These are phyloP conservation scores for Aureobasidium mangrovei DNA, from an alignment of 2,329 filamentous ascomycete genomes.

Conservation along the genomic window DNA sequence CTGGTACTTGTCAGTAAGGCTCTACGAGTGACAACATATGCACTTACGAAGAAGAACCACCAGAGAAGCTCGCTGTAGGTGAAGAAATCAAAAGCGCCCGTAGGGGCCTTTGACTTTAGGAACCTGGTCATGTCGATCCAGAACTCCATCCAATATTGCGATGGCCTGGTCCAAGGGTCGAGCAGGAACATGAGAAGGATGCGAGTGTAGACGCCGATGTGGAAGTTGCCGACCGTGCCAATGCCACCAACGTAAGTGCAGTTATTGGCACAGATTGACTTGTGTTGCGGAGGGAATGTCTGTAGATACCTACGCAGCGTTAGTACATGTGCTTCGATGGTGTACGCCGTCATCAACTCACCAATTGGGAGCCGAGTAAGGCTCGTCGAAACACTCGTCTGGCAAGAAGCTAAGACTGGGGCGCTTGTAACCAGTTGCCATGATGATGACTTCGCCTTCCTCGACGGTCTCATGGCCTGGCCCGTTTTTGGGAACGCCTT, in stretches of 20 bases:
- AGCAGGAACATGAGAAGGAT: slow-evolving; percentile 79
- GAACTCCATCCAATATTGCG: slow-evolving; percentile 64
- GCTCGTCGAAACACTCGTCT: slow-evolving; percentile 59
- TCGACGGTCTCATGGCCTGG: slow-evolving; percentile 59
- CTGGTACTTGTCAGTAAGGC: background rate
- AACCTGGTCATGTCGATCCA: slow-evolving; percentile 79
- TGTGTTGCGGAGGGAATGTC: slow-evolving; percentile 68
- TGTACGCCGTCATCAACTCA: background rate
- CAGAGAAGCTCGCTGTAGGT: slow-evolving; percentile 77
- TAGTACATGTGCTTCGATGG: background rate
- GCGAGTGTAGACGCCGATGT: slow-evolving; percentile 82
- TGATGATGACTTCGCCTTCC: slow-evolving; percentile 66
- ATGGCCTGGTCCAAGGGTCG: slow-evolving; percentile 66
- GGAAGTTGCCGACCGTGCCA: slow-evolving; percentile 76
- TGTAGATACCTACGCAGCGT: slow-evolving; percentile 54
- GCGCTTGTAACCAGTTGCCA: slow-evolving; percentile 74
- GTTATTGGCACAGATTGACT: slow-evolving; percentile 71
- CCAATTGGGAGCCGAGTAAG: slow-evolving; percentile 76
- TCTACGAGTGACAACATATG: background rate
- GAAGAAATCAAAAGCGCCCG: slow-evolving; percentile 78
- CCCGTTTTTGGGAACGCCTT: slow-evolving; percentile 67
- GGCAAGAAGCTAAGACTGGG: slow-evolving; percentile 68
- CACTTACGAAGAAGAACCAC: slow-evolving; percentile 69
- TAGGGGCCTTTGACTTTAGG: slow-evolving; percentile 61
- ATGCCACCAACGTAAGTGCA: slow-evolving; percentile 75